Evolutionary conservation across 805 yeast species (phyloP), one percentile per base, ranked within the genome.

Genomic region (Maudiozyma turicensis): DNA sequence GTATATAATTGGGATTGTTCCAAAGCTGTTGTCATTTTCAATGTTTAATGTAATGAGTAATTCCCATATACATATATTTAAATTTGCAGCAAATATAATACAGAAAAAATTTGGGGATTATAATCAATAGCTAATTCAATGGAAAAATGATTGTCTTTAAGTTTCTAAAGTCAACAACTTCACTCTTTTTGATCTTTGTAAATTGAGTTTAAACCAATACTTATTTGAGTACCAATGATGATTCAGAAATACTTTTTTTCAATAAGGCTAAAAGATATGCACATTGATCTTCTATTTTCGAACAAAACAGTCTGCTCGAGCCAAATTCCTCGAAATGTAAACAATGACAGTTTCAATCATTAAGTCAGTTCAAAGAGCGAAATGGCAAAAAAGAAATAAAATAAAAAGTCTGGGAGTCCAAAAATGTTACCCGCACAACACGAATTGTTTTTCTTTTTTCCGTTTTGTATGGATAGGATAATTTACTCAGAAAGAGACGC

Each of bases 351-450:
- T 35, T 35, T 35, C 15, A 14, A 35, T n/a, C 14, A n/a, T 34
- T 35, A 20, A 6, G 20, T 34, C 14, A 35, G 38, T 6, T 35
- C 8, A 35, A 6, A 14, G 8, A 35, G n/a, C 8, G 20, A 13
- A 35, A 20, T 20, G 26, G 26, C 26, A 20, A 20, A 20, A 20
- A 20, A 30, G 26, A 40, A 40, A n/a, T n/a, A 4, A 40, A 20
- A 40, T 30, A 14, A 13, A 3, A 2, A 4, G 9, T 31, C 4
- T 20, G 26, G 26, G 26, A 20, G 26, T 20, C 26, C 26, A 20
- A 20, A 35, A 35, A 6, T 1, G 26, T 41, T 46, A 46, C 48
- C 48, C 48, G 44, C 48, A 40, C 45, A 42, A 40, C 48, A 46
- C 48, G 48, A 46, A 40, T 31, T 26, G 42, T 28, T 3, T 15